Evolutionary conservation across 345 rosid genomes (phyloP).

Genomic region (Turritis glabra): DNA sequence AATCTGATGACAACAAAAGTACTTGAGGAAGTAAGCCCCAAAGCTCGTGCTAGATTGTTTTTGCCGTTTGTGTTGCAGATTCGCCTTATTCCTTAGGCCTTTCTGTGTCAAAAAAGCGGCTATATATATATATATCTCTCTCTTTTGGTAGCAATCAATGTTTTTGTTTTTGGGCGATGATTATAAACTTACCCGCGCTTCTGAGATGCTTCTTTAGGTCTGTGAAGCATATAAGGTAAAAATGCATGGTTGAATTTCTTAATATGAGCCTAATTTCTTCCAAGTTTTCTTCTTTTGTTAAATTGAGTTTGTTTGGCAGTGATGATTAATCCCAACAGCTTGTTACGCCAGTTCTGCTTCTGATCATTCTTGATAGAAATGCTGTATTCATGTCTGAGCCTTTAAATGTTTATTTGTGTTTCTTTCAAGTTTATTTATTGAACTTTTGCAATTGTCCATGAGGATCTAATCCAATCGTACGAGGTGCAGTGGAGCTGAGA

Average conservation of each 20-base stretch:
- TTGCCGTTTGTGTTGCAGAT: slow-evolving; percentile 74
- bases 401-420: neutral
- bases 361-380: slow-evolving; percentile 79
- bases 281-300: neutral
- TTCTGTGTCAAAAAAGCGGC: slow-evolving; percentile 39
- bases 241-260: slow-evolving; percentile 71
- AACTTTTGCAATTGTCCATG: neutral
- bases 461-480: slow-evolving; percentile 12
- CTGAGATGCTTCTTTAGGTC: slow-evolving; percentile 47
- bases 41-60: slow-evolving; percentile 36
- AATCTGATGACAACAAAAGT: slow-evolving; percentile 34
- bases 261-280: slow-evolving; percentile 49
- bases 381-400: slow-evolving; percentile 66
- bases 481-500: slow-evolving; percentile 37
- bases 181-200: slow-evolving; percentile 72
- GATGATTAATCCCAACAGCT: slow-evolving; percentile 57
- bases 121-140: too few relatives aligned
- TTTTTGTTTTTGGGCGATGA: slow-evolving; percentile 41
- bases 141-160: too few relatives aligned
- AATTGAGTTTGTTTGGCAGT: slow-evolving; percentile 28
- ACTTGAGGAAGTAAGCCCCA: slow-evolving; percentile 39
- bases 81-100: slow-evolving; percentile 30
- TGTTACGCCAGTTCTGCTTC: slow-evolving; percentile 95
- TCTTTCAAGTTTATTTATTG: neutral
- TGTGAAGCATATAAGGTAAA: slow-evolving; percentile 48